Base-by-base conservation (phyloP, 2,329 filamentous ascomycete species). In the Plenodomus lindquistii region DNA sequence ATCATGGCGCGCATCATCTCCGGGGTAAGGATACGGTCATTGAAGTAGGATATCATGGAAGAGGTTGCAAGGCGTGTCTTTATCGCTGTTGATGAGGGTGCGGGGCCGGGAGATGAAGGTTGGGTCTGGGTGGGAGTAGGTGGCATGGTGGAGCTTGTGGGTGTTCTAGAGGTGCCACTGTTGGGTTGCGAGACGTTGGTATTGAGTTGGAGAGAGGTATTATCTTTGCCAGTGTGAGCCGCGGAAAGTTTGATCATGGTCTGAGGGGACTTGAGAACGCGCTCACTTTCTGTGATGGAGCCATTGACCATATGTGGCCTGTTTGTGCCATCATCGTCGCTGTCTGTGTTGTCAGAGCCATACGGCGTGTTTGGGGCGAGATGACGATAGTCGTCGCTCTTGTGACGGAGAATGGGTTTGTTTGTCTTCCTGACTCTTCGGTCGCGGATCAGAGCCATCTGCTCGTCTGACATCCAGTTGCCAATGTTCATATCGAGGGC, bases 1-100 rank as follows among this genome's bases (percentile, higher is more conserved):
- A 99, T 96, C 92, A 99, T 97, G 55, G 92, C 91, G 24, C 94
- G 88, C 88, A 97, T 97, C 91, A 97, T 96, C 73, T 99, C 94
- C 0, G 94, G 93, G 0, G 91, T 93, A 13, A 99, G 80, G 21
- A 99, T 89, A 21, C 94, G 87, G 71, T 99, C 94, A 70, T 96
- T 94, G 72, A 97, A 96, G 74, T 97, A 97, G 0, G 93, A 97
- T 29, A 99, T 95, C 85, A 96, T 96, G n/a, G 87, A 93, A 0
- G 91, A 92, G 69, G 93, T 96, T 15, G 93, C 92, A 9, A 99
- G 82, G n/a, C 92, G 85, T 1, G 94, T 97, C 59, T 83, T 85
- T 52, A 96, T 77, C 6, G 78, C 74, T 38, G 79, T 79, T 3
- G 73, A 60, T 15, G 70, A 62, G 37, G 78, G 72, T 4, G 69